Evolutionary conservation across 108 stramenopile genomes (phyloP), one percentile per base, ranked within the genome.

Genomic region (Mayamaea pseudoterrestris): DNA sequence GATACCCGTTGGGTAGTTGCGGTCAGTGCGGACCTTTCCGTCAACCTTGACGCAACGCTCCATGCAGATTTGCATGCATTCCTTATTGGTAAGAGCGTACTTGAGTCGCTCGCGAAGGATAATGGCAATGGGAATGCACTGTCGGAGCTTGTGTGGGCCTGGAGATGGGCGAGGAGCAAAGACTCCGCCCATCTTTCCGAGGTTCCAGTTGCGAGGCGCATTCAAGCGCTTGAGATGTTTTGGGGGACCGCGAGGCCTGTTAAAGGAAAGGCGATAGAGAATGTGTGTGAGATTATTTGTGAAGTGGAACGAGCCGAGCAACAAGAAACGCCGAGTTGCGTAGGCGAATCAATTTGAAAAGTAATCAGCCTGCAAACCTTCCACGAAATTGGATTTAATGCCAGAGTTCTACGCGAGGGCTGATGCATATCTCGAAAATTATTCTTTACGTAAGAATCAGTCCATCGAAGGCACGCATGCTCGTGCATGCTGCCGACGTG

Each of bases 141-240:
- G 97, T 44, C 95, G 93, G 45, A 76, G 58, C 81, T 94, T 94
- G 96, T 99, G 98, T 46, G 98, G 98, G 45, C 98, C 98, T 27
- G 88, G 40, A 32, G 90, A 93, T 54, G 94, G 92, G 53, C 84
- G 76, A 44, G 90, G 92, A 28, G 84, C 96, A 76, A 83, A 99
- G 53, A 97, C 93, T 55, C 98, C 97, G 44, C 81, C 94, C 94
- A 98, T 94, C 78, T 99, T 98, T 58, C 80, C 93, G 61, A 98
- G 83, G 77, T 97, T 95, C 98, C 98, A 99, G 66, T 98, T 95
- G 48, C 68, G 71, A 53, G 98, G 98, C 57, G 98, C 96, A 93
- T 96, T 83, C 71, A 99, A 83, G 50, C 98, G 94, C 96, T 99
- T 99, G 56, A 96, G 73, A 57, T 99, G 98, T 74, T 98, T 97